A percentile compares a stretch with the other conserved stretches of the same genome.
phyloP scores from a whole-genome alignment of 495 filamentous ascomycete species.

The Pyronema domesticum region DNA sequence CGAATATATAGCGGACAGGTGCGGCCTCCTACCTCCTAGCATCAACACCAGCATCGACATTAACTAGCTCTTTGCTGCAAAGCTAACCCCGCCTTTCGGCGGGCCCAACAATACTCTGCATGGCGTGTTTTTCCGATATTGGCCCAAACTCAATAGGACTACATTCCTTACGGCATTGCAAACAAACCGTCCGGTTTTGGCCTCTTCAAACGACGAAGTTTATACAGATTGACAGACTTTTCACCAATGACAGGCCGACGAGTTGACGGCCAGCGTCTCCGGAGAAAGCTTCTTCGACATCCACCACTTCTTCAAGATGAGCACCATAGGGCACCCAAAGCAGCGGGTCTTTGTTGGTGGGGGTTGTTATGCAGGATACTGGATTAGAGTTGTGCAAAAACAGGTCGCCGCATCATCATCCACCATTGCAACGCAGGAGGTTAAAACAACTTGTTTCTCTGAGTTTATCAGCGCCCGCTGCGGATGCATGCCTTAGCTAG shows the following conservation, averaged over 20 bases:
- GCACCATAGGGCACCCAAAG: not conserved
- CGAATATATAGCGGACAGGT: slow-evolving; percentile 4
- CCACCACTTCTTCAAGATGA: not conserved
- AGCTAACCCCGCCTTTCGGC: slow-evolving; percentile 5
- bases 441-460: not conserved
- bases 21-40: not conserved
- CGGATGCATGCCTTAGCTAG: not conserved
- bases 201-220: not conserved
- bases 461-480: not conserved
- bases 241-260: not conserved
- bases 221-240: not conserved
- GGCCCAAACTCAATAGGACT: slow-evolving; percentile 2
- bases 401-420: no score
- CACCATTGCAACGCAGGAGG: not conserved
- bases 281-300: not conserved
- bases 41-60: not conserved
- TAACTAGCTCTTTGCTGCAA: not conserved
- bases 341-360: no score
- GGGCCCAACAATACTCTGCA: not conserved
- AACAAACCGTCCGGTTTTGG: not conserved
- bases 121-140: slow-evolving; percentile 6
- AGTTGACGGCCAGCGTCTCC: not conserved
- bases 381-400: no score
- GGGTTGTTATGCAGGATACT: no score
- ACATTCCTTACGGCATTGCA: slow-evolving; percentile 2